phyloP scores from a whole-genome alignment of 1,284 basidiomycete genomes.

The Irpex sp. region DNA sequence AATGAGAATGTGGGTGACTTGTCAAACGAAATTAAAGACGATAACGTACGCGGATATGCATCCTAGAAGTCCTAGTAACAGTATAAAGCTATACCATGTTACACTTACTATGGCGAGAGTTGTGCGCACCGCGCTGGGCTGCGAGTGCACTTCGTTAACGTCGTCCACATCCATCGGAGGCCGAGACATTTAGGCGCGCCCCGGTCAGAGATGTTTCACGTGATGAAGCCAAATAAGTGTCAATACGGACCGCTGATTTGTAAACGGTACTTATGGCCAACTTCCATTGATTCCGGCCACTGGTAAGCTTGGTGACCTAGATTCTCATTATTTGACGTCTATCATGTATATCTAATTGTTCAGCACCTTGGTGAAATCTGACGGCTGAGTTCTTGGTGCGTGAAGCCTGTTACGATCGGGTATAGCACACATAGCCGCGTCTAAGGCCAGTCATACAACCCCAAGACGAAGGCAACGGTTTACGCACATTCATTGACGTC shows the following conservation, averaged over 20 bases:
- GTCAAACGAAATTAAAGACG: conserved; percentile 1
- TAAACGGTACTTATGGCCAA: neutral
- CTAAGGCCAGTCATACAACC: no score
- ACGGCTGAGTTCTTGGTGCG: no score
- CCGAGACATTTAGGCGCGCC: conserved; percentile 10
- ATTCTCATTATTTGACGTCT: no score
- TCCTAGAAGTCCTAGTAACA: conserved; percentile 75
- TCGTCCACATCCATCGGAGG: conserved; percentile 14
- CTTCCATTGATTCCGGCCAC: no score
- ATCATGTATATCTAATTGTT: no score
- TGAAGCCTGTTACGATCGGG: no score
- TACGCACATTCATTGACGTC: no score
- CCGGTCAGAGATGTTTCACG: conserved; percentile 9
- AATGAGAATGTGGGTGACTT: neutral
- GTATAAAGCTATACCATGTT: conserved; percentile 72
- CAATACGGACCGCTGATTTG: neutral
- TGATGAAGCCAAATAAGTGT: neutral
- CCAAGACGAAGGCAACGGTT: no score
- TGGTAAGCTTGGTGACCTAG: no score
- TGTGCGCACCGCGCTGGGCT: conserved; percentile 10
- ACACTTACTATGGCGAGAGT: conserved; percentile 46
- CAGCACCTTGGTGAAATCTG: no score
- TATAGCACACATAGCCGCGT: no score
- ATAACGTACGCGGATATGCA: conserved; percentile 72
- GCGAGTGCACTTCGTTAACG: conserved; percentile 1